Base-by-base conservation (phyloP, 441 rosid genomes). In the Pelargonium citronellum region DNA sequence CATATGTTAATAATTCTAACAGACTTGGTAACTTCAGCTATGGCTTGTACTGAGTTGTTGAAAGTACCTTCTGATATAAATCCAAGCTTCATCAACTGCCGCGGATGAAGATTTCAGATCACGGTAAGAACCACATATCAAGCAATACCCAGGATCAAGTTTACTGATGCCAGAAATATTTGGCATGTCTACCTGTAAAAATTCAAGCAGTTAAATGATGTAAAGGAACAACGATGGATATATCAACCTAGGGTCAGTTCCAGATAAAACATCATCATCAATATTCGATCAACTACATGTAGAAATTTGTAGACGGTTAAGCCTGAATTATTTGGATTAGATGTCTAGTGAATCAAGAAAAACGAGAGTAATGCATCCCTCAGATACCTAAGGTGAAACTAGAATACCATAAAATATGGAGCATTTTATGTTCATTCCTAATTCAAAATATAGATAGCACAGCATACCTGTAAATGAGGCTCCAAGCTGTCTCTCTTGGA, bases 111-210 rank as follows among this genome's bases (percentile, higher is more conserved):
- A 72, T 72, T 81, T 78, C 30, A 89, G 66, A 69, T 85, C 75
- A 68, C 87, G 66, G 66, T 49, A 68, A 15, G 81, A 84, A 11
- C 90, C 87, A 71, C 97, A 93, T 34, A 79, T 82, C 75, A 91
- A 79, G 79, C 97, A 91, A 75, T 47, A 78, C 66, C 81, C 91
- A 71, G 86, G 82, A 69, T 74, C 74, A 69, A 81, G 78, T 76
- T 77, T 64, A 67, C 67, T 30, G 67, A 80, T 55, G 44, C 71
- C 75, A 71, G 73, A 41, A 70, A 74, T 27, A 69, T 69, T 66
- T 64, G 76, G 75, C 64, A 77, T 79, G 57, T 74, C 71, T 64
- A 67, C 79, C 94, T 82, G 68, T 64, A 76, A 69, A 73, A 20
- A 72, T 60, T 39, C 15, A 22, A 46, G 72, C 22, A 55, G 41